Evolutionary conservation across 1,139 yeast species (phyloP).

Genomic region (Saccharomyces hybrid): DNA sequence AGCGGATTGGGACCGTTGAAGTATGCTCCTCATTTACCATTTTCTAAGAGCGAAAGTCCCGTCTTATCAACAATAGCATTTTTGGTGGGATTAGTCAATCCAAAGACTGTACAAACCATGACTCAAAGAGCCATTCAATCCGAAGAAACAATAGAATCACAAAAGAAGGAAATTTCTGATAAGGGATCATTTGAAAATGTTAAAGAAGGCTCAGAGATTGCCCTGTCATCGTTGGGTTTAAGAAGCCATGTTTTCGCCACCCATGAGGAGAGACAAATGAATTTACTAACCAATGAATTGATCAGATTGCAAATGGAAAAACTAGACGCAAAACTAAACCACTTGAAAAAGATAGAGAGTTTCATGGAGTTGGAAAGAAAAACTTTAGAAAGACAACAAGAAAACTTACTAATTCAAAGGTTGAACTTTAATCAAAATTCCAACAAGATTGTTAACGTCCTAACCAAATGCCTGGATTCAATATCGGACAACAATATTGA

Average conservation of each 20-base stretch:
- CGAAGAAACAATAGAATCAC: not conserved
- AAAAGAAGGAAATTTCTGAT: conserved; percentile 11
- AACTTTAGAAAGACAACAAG: conserved; percentile 66
- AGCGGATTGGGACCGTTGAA: conserved; percentile 61
- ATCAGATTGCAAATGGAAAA: conserved; percentile 67
- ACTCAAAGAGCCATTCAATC: conserved; percentile 54
- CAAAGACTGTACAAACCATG: conserved; percentile 79
- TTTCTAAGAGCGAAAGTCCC: conserved; percentile 82
- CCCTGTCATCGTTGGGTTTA: conserved; percentile 67
- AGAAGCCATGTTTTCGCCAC: conserved; percentile 77
- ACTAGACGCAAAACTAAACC: conserved; percentile 65
- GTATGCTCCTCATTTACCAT: conserved; percentile 76
- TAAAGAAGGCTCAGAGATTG: conserved; percentile 46
- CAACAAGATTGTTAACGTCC: conserved; percentile 13
- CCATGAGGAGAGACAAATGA: conserved; percentile 75
- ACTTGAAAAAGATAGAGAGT: conserved; percentile 65
- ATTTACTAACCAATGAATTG: conserved; percentile 49
- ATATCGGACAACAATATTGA: conserved; percentile 9
- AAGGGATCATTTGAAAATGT: conserved; percentile 17
- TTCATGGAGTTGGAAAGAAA: conserved; percentile 74
- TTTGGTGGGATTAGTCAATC: conserved; percentile 77
- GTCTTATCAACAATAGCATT: conserved; percentile 84
- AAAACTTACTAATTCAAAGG: conserved; percentile 72
- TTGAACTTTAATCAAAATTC: conserved; percentile 45
- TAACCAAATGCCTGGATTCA: conserved; percentile 13